A percentile compares a stretch with the other conserved stretches of the same genome.
These are phyloP conservation scores for Trichoderma sp. DNA, from an alignment of 2,329 filamentous ascomycete species.

Conservation along the genomic window DNA sequence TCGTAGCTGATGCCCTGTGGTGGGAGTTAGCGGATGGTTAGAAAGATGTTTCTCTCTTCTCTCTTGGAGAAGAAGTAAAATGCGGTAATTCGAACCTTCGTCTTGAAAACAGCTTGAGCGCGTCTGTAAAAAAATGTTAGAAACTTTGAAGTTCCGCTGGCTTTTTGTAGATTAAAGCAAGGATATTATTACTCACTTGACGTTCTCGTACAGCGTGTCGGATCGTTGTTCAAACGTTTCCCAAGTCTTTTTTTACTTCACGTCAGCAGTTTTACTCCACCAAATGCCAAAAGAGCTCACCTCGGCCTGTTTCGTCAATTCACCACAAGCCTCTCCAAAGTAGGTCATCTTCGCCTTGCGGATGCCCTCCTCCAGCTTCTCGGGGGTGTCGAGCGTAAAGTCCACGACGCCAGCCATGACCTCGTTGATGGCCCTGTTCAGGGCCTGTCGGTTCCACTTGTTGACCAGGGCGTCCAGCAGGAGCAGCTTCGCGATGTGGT, in stretches of 20 bases:
- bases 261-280: constrained; percentile 5
- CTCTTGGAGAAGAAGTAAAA: neutral
- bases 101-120: constrained; percentile 23
- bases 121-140: constrained; percentile 13
- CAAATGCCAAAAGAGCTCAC: neutral
- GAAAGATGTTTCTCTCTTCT: neutral
- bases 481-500: constrained; percentile 25
- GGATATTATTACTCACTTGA: constrained; percentile 8
- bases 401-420: constrained; percentile 18
- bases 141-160: neutral
- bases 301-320: constrained; percentile 21
- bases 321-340: constrained; percentile 24
- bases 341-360: constrained; percentile 22
- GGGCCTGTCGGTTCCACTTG: constrained; percentile 23
- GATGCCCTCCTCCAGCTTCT: constrained; percentile 21
- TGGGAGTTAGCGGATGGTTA: neutral
- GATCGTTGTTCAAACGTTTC: constrained; percentile 18
- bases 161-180: neutral
- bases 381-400: constrained; percentile 17
- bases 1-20: constrained; percentile 20
- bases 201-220: constrained; percentile 22
- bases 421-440: constrained; percentile 20
- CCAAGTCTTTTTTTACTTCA: constrained; percentile 10
- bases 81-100: constrained; percentile 5
- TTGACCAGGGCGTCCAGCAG: constrained; percentile 20